Evolutionary conservation across 768 basidiomycete genomes (phyloP).

Genomic region (Naganishia onofrii): DNA sequence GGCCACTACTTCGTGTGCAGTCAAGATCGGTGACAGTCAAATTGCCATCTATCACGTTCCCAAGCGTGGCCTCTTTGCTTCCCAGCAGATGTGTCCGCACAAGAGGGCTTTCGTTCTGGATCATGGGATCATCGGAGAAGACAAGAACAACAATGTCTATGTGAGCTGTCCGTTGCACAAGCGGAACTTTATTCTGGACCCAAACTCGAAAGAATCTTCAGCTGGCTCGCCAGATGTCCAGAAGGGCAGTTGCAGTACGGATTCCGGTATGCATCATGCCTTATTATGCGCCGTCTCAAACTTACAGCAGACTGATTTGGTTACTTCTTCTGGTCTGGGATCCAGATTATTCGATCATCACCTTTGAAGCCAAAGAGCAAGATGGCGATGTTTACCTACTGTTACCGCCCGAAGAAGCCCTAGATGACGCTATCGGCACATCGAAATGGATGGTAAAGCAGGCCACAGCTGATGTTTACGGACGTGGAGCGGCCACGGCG

Average conservation of each 20-base stretch:
- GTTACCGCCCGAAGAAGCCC: conserved; percentile 58
- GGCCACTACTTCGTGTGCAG: conserved; percentile 55
- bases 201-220: conserved; percentile 19
- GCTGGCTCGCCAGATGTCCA: conserved; percentile 4
- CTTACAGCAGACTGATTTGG: conserved; percentile 13
- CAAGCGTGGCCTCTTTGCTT: conserved; percentile 62
- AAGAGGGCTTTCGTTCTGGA: conserved; percentile 68
- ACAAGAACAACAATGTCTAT: conserved; percentile 57
- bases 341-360: conserved; percentile 54
- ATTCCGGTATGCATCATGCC: conserved; percentile 55
- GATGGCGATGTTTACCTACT: conserved; percentile 57
- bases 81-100: conserved; percentile 65
- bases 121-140: conserved; percentile 66
- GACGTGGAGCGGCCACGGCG: conserved; percentile 39
- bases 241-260: conserved; percentile 62
- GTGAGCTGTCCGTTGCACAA: conserved; percentile 64
- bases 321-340: conserved; percentile 7
- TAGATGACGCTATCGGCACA: conserved; percentile 65
- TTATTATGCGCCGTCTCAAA: not conserved
- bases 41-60: conserved; percentile 69
- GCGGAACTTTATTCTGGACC: conserved; percentile 62
- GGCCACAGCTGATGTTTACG: conserved; percentile 40
- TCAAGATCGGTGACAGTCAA: conserved; percentile 56
- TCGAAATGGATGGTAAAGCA: conserved; percentile 63
- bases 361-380: conserved; percentile 62